Evolutionary conservation across 1,139 yeast genomes (phyloP), one percentile per base, ranked within the genome.

Genomic region (Candida sanyaensis): DNA sequence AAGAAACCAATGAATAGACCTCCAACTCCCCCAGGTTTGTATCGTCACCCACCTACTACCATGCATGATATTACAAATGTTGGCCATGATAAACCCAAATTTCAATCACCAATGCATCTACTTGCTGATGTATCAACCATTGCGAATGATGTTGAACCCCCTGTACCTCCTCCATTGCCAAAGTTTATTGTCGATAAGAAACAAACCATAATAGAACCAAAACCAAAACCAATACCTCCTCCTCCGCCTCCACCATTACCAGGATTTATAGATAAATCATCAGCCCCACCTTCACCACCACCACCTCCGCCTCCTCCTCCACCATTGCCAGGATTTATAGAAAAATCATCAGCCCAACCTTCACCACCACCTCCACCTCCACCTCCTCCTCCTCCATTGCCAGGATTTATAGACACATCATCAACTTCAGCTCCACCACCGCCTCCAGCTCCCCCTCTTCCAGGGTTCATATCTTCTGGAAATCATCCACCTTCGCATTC

Each of bases 211-310:
- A 17, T 13, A 2, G 26, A 41, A 24, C 34, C 24, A 10, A 23
- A 9, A 38, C 28, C 44, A 28, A 34, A n/a, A n/a, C n/a, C n/a
- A n/a, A n/a, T n/a, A n/a, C n/a, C 47, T 28, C 46, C 52, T 5
- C 47, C 55, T 13, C 36, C 42, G 2, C 37, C 42, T 3, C 43
- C 43, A n/a, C 32, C 38, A 26, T 4, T 41, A 2, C 47, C 47
- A 29, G 26, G 29, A 21, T 39, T 44, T 28, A 39, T 39, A n/a
- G 3, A 27, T 11, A 13, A 12, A 30, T 39, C 28, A 23, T 8
- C 65, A 12, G 62, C 64, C n/a, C 60, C 63, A 0, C 62, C 56
- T 13, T 63, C 68, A 4, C 59, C 62, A 12, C 38, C 43, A 48
- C 56, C 63, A 0, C 62, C 56, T 13, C 63, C 68, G 3, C 59